Evolutionary conservation across 1,284 basidiomycete genomes (phyloP).

Genomic region (Phellopilus nigrolimitatus): DNA sequence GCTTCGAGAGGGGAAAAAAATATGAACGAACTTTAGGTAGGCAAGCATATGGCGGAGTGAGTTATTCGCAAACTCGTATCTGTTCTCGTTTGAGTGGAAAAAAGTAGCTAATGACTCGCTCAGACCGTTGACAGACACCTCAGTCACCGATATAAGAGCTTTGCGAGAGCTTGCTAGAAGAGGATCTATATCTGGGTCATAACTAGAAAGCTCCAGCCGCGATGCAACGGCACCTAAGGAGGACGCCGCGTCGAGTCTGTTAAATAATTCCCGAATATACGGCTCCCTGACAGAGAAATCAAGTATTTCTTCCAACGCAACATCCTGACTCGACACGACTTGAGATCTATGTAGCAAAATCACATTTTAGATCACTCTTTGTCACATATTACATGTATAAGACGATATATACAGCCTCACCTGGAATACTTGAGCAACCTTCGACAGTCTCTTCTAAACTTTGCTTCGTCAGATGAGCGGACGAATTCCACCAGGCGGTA

Average conservation of each 20-base stretch:
- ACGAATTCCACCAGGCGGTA: neutral
- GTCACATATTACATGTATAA: neutral
- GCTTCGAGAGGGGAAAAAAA: neutral
- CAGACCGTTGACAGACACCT: neutral
- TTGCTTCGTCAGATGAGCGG: neutral
- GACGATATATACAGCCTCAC: neutral
- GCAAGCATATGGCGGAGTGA: neutral
- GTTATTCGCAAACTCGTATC: conserved; percentile 1
- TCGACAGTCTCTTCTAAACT: neutral
- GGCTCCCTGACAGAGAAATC: neutral
- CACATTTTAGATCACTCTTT: neutral
- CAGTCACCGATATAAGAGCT: neutral
- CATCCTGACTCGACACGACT: neutral
- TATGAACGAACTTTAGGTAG: neutral
- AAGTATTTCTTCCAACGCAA: neutral
- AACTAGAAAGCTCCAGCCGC: neutral
- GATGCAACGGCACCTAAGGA: neutral
- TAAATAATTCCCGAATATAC: neutral
- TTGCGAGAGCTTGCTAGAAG: neutral
- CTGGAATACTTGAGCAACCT: neutral
- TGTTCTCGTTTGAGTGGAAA: neutral
- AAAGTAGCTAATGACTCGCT: neutral
- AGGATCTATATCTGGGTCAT: neutral
- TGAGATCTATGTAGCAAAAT: neutral
- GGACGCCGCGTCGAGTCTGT: neutral